Evolutionary conservation across 306 rosid species (phyloP).

Genomic region (Dryas octopetala): DNA sequence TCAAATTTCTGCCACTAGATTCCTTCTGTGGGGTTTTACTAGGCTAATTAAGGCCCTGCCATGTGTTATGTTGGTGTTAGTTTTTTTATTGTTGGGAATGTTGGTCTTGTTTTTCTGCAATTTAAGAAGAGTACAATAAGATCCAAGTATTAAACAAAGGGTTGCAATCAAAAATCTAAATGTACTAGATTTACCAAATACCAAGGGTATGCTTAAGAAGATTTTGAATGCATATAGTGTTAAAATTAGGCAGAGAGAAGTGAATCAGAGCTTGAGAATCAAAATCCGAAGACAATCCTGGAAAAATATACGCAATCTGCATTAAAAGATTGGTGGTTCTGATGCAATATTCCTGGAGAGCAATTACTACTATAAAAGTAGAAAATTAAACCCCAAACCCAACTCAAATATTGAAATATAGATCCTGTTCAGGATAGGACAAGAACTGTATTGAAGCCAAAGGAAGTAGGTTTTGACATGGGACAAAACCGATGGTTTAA

Average conservation of each 20-base stretch:
- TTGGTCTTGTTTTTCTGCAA: too few species aligned
- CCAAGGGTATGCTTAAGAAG: too few species aligned
- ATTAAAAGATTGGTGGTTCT: background rate
- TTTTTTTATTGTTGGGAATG: background rate
- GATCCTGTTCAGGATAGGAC: constrained; percentile 16
- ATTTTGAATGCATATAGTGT: background rate
- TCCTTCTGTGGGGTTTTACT: background rate
- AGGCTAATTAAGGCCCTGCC: background rate
- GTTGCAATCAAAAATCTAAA: background rate
- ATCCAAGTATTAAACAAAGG: background rate
- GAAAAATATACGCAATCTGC: constrained; percentile 12
- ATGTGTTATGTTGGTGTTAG: background rate
- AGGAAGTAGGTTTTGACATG: constrained; percentile 4
- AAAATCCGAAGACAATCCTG: constrained; percentile 20
- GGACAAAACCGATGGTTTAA: background rate
- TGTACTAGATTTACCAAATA: background rate
- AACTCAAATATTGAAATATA: constrained; percentile 9
- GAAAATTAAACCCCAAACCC: background rate
- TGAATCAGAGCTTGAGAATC: constrained; percentile 1
- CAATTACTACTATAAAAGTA: background rate
- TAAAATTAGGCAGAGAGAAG: too few species aligned
- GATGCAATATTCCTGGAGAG: background rate
- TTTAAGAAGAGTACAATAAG: too few species aligned
- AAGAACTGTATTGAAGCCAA: constrained; percentile 17
- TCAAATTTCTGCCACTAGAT: constrained; percentile 4